Conservation (phyloP, 2,329 filamentous ascomycete species). For the Sodiomyces alkalinus region DNA sequence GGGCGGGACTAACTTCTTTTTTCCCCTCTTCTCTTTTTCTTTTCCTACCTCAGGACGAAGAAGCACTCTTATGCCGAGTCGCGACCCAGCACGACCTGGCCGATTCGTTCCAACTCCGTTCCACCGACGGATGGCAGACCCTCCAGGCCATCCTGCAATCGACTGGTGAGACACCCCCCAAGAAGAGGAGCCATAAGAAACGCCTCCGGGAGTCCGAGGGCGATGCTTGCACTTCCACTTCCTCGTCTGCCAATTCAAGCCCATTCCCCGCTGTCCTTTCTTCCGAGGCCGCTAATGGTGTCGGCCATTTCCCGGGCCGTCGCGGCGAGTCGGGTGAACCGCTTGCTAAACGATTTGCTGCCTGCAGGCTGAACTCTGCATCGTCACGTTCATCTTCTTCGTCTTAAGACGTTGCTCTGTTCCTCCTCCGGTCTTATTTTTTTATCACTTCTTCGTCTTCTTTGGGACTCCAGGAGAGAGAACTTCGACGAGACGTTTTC, state of each 20-base stretch:
- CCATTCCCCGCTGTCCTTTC: slow-evolving; percentile 9
- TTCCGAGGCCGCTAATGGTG: too few relatives aligned
- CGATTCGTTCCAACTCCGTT: slow-evolving; percentile 69
- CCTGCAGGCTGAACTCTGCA: slow-evolving; percentile 50
- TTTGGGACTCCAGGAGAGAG: too few relatives aligned
- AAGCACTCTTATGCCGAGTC: slow-evolving; percentile 69
- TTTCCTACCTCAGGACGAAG: slow-evolving; percentile 68
- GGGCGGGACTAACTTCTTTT: neutral
- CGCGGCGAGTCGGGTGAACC: slow-evolving; percentile 29
- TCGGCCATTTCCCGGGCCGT: too few relatives aligned
- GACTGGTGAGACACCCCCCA: slow-evolving; percentile 85
- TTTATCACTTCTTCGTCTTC: too few relatives aligned
- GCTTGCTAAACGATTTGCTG: slow-evolving; percentile 52
- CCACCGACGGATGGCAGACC: slow-evolving; percentile 86
- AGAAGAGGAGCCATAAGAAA: slow-evolving; percentile 28
- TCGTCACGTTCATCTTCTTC: too few relatives aligned
- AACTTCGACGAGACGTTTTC: too few relatives aligned
- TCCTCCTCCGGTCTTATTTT: too few relatives aligned
- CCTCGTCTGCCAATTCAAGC: too few relatives aligned
- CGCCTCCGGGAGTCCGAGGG: slow-evolving; percentile 33
- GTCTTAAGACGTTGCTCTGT: too few relatives aligned
- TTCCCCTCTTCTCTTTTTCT: neutral
- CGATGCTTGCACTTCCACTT: slow-evolving; percentile 10
- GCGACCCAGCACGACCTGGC: slow-evolving; percentile 68
- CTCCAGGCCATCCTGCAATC: slow-evolving; percentile 85